Base-by-base conservation (phyloP, 805 yeast species). In the Candida andamanensis region DNA sequence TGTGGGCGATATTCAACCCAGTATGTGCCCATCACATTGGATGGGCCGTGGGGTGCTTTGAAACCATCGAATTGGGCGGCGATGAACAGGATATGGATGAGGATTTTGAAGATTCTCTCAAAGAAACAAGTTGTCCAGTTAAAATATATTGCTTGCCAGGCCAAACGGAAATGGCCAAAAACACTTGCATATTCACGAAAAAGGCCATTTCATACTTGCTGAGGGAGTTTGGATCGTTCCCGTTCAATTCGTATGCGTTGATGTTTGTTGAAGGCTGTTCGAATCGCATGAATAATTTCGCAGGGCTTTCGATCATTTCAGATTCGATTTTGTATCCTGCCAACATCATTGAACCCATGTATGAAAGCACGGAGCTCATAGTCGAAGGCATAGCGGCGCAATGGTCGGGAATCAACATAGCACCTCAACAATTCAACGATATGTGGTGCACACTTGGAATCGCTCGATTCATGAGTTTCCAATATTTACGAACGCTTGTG, bases 11-110 rank as follows among this genome's bases (percentile, higher is more conserved):
- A 6, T 80, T 79, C 49, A 84, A 80, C 34, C 95, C 97, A 1
- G 82, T 86, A 1, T 80, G 95, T 22, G 85, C 98, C 1, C 97
- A 89, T 45, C 97, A 90, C 55, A 68, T 92, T 14, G 97, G 97
- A 0, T 92, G 95, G 80, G 89, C 95, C 0, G 74, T 87, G 4
- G 98, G 97, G 0, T 80, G 95, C 2, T 92, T 90, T 53, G 78
- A 79, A 25, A 73, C 74, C 33, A 60, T 77, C 2, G 74, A 77
- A 0, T 46, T 86, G 18, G 54, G 77, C 6, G 70, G 17, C 48
- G 53, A 54, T 13, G 59, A 56, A 16, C 64, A 57, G 29, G 65
- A 63, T 2, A 49, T 39, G 10, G 37, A 38, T 12, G 54, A 58
- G 16, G 35, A 23, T 13, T 9, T 24, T 3, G 32, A 24, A 6